A percentile compares a stretch with the other conserved stretches of the same genome.
Evolutionary conservation across 768 basidiomycete species (phyloP).

Genomic region (Auricularia cornea): DNA sequence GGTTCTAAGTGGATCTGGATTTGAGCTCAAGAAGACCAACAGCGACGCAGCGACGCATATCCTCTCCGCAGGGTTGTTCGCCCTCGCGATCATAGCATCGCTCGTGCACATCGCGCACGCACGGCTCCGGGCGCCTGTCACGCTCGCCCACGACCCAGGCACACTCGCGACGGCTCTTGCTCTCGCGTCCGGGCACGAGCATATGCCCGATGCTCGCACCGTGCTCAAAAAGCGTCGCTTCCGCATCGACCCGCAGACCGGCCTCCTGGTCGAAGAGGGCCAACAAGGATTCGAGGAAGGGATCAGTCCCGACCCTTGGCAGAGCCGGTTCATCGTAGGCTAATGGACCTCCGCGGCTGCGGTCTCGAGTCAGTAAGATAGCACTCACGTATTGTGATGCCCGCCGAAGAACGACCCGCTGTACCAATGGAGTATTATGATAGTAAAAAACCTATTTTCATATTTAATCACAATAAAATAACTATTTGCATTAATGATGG

Average conservation of each 20-base stretch:
- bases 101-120: slow-evolving; percentile 42
- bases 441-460: too few species aligned
- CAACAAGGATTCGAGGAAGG: background rate
- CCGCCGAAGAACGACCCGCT: too few species aligned
- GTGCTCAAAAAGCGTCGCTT: background rate
- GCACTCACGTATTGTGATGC: too few species aligned
- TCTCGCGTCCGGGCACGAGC: slow-evolving; percentile 25
- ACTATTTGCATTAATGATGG: too few species aligned
- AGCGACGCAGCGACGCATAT: slow-evolving; percentile 39
- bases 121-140: slow-evolving; percentile 34
- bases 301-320: background rate
- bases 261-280: background rate
- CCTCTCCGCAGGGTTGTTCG: slow-evolving; percentile 33
- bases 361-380: too few species aligned
- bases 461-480: too few species aligned
- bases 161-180: slow-evolving; percentile 51
- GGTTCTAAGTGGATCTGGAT: too few species aligned
- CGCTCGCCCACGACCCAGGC: slow-evolving; percentile 41
- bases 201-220: background rate
- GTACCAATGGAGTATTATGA: too few species aligned
- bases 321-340: background rate
- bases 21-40: too few species aligned
- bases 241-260: background rate
- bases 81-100: slow-evolving; percentile 36
- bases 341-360: too few species aligned